Evolutionary conservation across 495 filamentous ascomycete genomes (phyloP).

Genomic region (Hyphodiscus hymeniophilus): DNA sequence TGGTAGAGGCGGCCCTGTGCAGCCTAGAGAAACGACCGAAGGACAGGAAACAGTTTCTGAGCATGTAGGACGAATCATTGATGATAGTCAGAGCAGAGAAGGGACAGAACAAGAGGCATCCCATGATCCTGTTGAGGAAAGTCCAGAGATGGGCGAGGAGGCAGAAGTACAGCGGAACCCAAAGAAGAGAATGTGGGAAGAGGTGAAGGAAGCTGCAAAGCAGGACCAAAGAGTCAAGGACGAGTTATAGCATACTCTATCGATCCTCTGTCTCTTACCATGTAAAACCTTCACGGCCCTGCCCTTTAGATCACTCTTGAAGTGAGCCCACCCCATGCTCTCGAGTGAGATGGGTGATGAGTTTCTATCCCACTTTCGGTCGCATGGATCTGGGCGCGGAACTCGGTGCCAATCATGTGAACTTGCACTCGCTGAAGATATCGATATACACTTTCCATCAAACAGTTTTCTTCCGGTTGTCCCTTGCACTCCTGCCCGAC

Average conservation of each 20-base stretch:
- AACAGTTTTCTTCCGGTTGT: too few species aligned
- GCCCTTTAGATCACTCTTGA: too few species aligned
- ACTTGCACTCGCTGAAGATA: too few species aligned
- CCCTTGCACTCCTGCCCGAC: too few species aligned
- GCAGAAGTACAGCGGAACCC: conserved; percentile 51
- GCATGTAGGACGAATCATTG: conserved; percentile 41
- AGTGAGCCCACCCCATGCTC: too few species aligned
- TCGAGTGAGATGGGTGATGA: not conserved
- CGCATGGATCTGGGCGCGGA: too few species aligned
- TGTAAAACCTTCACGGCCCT: not conserved
- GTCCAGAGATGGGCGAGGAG: conserved; percentile 38
- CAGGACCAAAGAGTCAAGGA: conserved; percentile 35
- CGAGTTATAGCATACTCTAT: conserved; percentile 38
- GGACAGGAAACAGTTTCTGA: conserved; percentile 31
- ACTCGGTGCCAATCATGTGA: too few species aligned
- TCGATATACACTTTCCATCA: too few species aligned
- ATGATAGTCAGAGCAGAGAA: conserved; percentile 28
- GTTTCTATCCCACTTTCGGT: too few species aligned
- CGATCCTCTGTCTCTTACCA: not conserved
- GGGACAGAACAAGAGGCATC: conserved; percentile 32
- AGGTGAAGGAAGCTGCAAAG: conserved; percentile 33
- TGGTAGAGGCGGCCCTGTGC: conserved; percentile 15
- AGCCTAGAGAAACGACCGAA: conserved; percentile 1
- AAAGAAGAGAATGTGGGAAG: conserved; percentile 75
- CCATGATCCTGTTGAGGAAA: conserved; percentile 31